Percentiles rank a stretch among this genome's conserved stretches.
phyloP scores from a whole-genome alignment of 257 asterid genomes.

The Jaltomata sinuosa region DNA sequence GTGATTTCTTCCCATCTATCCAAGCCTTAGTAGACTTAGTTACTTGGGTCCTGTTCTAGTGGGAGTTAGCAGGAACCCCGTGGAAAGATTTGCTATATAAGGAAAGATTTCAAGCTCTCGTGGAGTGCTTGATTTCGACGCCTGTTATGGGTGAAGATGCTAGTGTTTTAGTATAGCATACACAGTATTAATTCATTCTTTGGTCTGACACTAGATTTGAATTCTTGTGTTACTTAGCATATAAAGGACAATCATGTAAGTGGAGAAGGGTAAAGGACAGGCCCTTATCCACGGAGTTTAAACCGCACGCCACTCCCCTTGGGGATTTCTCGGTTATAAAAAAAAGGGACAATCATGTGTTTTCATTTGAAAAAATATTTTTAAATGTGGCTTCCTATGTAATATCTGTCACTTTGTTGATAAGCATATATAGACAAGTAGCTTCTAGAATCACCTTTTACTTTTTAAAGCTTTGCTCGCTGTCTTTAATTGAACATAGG shows the following conservation, averaged over 20 bases:
- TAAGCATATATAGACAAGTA: neutral
- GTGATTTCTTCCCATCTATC: neutral
- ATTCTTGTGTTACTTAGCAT: neutral
- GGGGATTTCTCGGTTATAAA: neutral
- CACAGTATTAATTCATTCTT: neutral
- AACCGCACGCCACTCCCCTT: neutral
- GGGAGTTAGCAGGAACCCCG: neutral
- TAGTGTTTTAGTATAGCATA: neutral
- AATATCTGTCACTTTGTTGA: neutral
- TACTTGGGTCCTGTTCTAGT: neutral
- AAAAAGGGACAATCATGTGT: neutral
- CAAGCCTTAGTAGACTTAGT: neutral
- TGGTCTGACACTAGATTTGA: neutral
- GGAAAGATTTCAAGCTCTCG: neutral
- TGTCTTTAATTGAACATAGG: constrained; percentile 38
- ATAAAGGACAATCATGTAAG: neutral
- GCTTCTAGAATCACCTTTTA: neutral
- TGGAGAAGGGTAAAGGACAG: neutral
- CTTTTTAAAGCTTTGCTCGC: neutral
- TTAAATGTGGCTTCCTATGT: neutral
- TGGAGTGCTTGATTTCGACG: neutral
- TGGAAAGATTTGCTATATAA: neutral
- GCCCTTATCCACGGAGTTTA: neutral
- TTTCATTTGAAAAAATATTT: neutral
- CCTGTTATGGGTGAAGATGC: neutral